Conservation (phyloP, 495 filamentous ascomycete genomes). For the Penicillium longicatenatum region DNA sequence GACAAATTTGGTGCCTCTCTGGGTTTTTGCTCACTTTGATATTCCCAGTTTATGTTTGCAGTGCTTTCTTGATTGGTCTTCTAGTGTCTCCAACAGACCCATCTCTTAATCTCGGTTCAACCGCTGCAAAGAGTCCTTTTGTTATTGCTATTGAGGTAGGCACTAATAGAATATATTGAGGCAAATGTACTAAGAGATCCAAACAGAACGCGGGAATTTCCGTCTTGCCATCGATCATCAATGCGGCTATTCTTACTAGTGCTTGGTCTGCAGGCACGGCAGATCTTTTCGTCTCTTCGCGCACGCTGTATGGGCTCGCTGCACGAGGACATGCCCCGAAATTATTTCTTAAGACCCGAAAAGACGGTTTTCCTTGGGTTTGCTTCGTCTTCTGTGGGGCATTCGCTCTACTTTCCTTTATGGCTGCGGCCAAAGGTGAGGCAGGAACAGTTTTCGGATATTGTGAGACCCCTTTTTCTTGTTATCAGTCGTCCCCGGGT, state of each 20-base stretch:
- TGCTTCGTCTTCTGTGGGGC: slow-evolving; percentile 21
- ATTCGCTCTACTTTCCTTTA: slow-evolving; percentile 28
- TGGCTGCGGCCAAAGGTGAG: slow-evolving; percentile 23
- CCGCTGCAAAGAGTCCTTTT: slow-evolving; percentile 50
- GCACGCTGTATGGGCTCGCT: slow-evolving; percentile 48
- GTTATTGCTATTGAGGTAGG: slow-evolving; percentile 25
- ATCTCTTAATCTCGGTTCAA: slow-evolving; percentile 49
- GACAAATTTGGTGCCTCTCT: not conserved
- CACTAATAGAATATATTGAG: not conserved
- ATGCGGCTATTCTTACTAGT: slow-evolving; percentile 69
- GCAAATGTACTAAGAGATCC: not conserved
- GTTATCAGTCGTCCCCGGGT: not conserved
- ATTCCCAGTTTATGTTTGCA: slow-evolving; percentile 56
- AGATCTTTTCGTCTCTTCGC: slow-evolving; percentile 54
- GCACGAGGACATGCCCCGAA: slow-evolving; percentile 34
- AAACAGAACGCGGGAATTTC: slow-evolving; percentile 25
- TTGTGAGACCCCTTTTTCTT: slow-evolving; percentile 11
- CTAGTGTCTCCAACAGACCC: slow-evolving; percentile 55
- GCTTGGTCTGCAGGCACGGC: slow-evolving; percentile 64
- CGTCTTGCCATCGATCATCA: slow-evolving; percentile 62
- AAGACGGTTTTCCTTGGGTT: slow-evolving; percentile 39
- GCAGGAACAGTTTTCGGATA: slow-evolving; percentile 26
- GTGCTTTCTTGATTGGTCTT: slow-evolving; percentile 45
- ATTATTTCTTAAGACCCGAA: slow-evolving; percentile 36
- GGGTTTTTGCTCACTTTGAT: not conserved